Evolutionary conservation across 371 early-diverging fungal species (phyloP).

Genomic region (Apophysomyces variabilis): DNA sequence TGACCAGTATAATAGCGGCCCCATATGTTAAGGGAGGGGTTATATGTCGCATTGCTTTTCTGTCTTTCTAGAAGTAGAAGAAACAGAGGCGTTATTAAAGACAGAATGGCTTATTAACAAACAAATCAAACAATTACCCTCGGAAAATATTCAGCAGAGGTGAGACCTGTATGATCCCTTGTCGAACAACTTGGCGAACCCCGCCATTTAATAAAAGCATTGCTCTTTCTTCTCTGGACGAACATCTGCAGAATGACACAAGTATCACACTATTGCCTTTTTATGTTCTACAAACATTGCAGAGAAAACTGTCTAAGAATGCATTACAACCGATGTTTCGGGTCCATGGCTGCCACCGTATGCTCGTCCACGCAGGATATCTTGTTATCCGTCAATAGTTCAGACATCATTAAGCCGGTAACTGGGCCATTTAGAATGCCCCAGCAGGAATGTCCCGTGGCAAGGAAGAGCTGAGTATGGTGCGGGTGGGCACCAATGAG

Average conservation of each 20-base stretch:
- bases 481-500: slow-evolving; percentile 62
- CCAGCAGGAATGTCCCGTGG: slow-evolving; percentile 76
- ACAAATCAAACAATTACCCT: slow-evolving; percentile 4
- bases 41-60: slow-evolving; percentile 17
- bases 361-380: slow-evolving; percentile 39
- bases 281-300: neutral
- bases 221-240: neutral
- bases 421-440: slow-evolving; percentile 74
- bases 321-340: slow-evolving; percentile 12
- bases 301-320: neutral
- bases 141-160: slow-evolving; percentile 2
- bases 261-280: neutral
- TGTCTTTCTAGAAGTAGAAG: neutral
- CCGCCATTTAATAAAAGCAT: neutral
- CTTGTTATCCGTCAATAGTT: slow-evolving; percentile 57
- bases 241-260: too few relatives aligned
- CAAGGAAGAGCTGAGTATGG: slow-evolving; percentile 55
- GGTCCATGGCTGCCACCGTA: slow-evolving; percentile 22
- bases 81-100: slow-evolving; percentile 1
- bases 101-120: slow-evolving; percentile 1
- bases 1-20: slow-evolving; percentile 18
- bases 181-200: neutral
- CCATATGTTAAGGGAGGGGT: slow-evolving; percentile 23
- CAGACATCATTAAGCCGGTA: slow-evolving; percentile 69
- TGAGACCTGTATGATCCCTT: slow-evolving; percentile 1